Base-by-base conservation (phyloP, 306 rosid genomes). In the Crotalaria pallida region DNA sequence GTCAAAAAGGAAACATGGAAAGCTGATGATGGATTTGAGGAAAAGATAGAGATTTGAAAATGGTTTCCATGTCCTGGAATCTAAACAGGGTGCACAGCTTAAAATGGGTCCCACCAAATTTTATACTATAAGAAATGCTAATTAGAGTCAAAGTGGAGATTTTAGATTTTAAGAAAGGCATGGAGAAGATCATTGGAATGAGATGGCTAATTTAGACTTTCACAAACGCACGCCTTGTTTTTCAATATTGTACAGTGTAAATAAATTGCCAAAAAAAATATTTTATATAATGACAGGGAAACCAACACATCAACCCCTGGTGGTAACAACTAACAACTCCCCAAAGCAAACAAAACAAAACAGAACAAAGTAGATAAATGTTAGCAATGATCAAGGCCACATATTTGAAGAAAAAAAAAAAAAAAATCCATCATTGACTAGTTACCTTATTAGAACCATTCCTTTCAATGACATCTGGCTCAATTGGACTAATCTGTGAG, bases 381-480 rank as follows among this genome's bases (percentile, higher is more conserved):
- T 58, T 31, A 57, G 48, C 67, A 65, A 48, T 17, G 61, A 81
- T 72, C 33, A 64, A 69, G 29, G 44, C 86, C 88, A 81, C 86
- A 81, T 47, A 61, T 53, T 65, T 50, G 5, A 41, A 24, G 7
- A 21, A 79, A 79, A 79, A 62, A 81, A 5, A 41, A 24, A 5
- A 21, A 79, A 79, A 79, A 62, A 81, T 79, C 84, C 47, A 55
- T 29, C 53, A 63, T 66, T 33, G 59, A 60, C 5, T 62, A 19
- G 45, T 77, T 86, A 92, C 98, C 95, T 27, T 63, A 8, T 78
- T 77, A 23, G 83, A 79, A 43, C 77, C 57, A 55, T 64, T 60
- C 11, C 64, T 55, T 60, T 86, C 83, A 31, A 17, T 61, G 81
- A 83, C 61, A 40, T 69, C 76, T 67, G 88, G 65, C 57, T 80